Evolutionary conservation across 140 eudicot species (phyloP), one percentile per base, ranked within the genome.

Genomic region (Ambrosia hybrid): DNA sequence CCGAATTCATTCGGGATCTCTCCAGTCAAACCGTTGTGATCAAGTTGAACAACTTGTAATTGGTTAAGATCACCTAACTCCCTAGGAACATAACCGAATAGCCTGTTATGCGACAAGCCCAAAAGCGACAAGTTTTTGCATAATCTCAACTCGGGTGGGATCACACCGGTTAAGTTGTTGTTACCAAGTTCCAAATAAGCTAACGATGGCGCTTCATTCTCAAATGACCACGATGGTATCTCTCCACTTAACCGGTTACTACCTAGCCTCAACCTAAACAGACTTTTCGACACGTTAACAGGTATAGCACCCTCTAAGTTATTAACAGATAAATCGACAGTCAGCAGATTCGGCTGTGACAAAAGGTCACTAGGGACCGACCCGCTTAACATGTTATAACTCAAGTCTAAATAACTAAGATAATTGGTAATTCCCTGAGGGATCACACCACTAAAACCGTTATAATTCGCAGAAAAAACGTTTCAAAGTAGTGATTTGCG

Each of bases 381-480:
- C 52, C 98, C 97, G 52, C 1, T 83, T 62, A 93, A 60, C 9
- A 0, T 8, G 49, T 93, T 93, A 65, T 80, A 90, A 87, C 98
- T 90, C 10, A 89, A 78, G 83, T 93, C 97, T 70, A 93, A 57
- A 59, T 52, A 70, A 67, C 67, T 75, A 15, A 87, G 76, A 74
- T 76, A 65, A 4, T 34, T 61, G 0, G 97, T 82, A 36, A 90
- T 75, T 57, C 88, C 87, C 49, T 16, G 26, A 21, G 96, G 97
- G 46, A 90, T 73, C 34, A 41, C 39, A 71, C 98, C 98, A n/a
- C 41, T 64, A 68, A 93, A 90, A 0, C 0, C 2, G 60, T 93
- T 93, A 74, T 67, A 81, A 73, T 92, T 85, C 0, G 98, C 98
- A 4, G 95, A 72, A 92, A n/a, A 92, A 45, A 21, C 95, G 76